Evolutionary conservation across 768 basidiomycete species (phyloP).

Genomic region (Rhodotorula toruloides): DNA sequence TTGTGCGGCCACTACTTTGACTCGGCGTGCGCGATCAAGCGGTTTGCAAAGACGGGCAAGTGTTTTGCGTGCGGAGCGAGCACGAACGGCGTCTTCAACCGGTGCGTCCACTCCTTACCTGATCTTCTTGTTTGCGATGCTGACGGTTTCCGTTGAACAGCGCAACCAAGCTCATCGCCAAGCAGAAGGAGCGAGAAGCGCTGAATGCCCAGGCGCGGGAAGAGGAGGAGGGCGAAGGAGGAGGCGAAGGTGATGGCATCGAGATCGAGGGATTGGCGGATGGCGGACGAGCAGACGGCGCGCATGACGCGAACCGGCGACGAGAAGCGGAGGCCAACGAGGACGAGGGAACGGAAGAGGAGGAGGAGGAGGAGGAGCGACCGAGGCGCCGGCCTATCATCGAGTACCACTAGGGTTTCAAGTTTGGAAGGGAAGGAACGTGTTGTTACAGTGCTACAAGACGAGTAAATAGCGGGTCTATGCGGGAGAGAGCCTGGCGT

Average conservation of each 20-base stretch:
- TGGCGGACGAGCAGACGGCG: not conserved
- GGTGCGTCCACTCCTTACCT: constrained; percentile 20
- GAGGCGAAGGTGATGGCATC: constrained; percentile 29
- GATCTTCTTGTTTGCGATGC: accelerated
- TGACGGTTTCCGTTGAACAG: constrained; percentile 44
- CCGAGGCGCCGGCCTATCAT: constrained; percentile 23
- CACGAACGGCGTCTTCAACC: constrained; percentile 93
- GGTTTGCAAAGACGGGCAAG: constrained; percentile 88
- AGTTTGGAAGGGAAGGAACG: not conserved
- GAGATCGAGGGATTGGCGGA: constrained; percentile 41
- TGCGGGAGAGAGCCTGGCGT: not conserved
- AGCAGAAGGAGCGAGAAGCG: constrained; percentile 56
- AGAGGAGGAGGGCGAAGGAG: constrained; percentile 35
- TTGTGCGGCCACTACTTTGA: constrained; percentile 97
- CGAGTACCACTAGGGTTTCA: constrained; percentile 17
- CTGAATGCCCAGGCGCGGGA: constrained; percentile 48
- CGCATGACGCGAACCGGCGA: not conserved
- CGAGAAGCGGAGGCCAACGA: not conserved
- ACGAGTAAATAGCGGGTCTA: not conserved
- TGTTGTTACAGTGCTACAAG: not conserved
- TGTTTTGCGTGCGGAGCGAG: constrained; percentile 89
- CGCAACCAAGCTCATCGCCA: constrained; percentile 85
- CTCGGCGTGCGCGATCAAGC: constrained; percentile 87
- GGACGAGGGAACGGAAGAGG: constrained; percentile 4
- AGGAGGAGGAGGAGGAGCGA: constrained; percentile 22